Conservation (phyloP, 2,329 filamentous ascomycete species). For the Ophiocordyceps camponoti-floridani region DNA sequence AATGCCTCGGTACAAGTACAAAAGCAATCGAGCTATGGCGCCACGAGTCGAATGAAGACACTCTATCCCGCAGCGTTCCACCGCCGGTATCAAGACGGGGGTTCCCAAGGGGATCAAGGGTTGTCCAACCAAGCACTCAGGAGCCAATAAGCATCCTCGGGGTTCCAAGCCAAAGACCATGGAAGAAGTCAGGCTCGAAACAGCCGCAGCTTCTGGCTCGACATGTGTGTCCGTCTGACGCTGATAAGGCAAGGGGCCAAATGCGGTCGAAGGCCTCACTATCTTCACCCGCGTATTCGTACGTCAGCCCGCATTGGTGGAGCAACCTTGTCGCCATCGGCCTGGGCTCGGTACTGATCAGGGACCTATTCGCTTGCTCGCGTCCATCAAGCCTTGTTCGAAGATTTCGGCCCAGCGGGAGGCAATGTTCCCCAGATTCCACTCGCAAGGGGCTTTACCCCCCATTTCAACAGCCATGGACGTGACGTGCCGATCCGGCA, state of each 20-base stretch:
- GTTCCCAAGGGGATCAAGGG: too few relatives aligned
- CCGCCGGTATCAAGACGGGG: not conserved
- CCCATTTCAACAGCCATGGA: slow-evolving; percentile 42
- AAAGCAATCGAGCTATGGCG: not conserved
- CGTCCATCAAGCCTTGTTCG: slow-evolving; percentile 14
- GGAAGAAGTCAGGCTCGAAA: not conserved
- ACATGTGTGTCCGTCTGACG: not conserved
- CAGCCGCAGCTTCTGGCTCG: not conserved
- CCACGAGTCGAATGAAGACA: not conserved
- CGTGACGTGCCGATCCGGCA: slow-evolving; percentile 65
- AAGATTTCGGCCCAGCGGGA: slow-evolving; percentile 15
- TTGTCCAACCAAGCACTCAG: too few relatives aligned
- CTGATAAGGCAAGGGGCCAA: not conserved
- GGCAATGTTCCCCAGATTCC: slow-evolving; percentile 13
- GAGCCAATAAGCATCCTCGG: too few relatives aligned
- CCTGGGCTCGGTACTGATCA: too few relatives aligned
- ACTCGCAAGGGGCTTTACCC: slow-evolving; percentile 3
- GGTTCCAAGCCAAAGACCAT: not conserved
- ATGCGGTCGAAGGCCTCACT: not conserved
- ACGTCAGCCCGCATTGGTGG: not conserved
- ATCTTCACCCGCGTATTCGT: not conserved
- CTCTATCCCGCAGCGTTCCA: not conserved
- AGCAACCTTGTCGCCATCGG: not conserved
- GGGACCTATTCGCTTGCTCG: not conserved
- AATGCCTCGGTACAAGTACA: too few relatives aligned